Base-by-base conservation (phyloP, 805 yeast species). In the Tetrapisispora pingtungensis region DNA sequence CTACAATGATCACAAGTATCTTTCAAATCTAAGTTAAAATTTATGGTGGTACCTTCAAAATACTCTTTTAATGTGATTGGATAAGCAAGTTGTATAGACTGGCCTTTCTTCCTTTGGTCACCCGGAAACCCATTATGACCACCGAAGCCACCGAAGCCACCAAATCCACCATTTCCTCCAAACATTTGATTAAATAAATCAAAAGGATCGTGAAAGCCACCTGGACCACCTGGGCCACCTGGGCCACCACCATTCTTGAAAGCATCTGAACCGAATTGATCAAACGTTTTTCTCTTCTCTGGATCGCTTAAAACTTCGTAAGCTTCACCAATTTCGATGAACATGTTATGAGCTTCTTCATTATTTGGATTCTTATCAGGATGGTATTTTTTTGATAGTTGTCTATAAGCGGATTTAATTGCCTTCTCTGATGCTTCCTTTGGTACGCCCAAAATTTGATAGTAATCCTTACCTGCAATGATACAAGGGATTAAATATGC, bases 361-460 rank as follows among this genome's bases (percentile, higher is more conserved):
- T 81, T 77, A 7, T 81, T 83, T 5, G 83, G 81, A 60, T 90
- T 93, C 67, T 90, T 90, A 65, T 90, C 98, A 2, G 98, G 98
- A 59, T 90, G 98, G 64, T 76, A 87, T 58, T 84, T 84, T 61
- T 86, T 82, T 52, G 89, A 80, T 50, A 90, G 66, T 45, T 77
- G 74, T 52, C 95, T 70, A 61, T 89, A 89, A 0, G 96, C 96
- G 42, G 80, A 75, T 59, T 85, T 87, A 65, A 89, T 85, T 45
- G 87, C 88, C 52, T 75, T 80, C 20, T 86, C 96, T 42, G 73
- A 72, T 0, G 96, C 95, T 52, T 72, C 69, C 48, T 71, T 75
- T 10, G 71, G 56, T 5, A 93, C 73, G 0, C 94, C 97, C 10
- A 90, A 70, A 7, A 88, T 72, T 56, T 67, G 51, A 48, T 80